Percentiles rank a stretch among this genome's conserved stretches.
phyloP scores from a whole-genome alignment of 1,284 basidiomycete species.

The Phellopilus nigrolimitatus region DNA sequence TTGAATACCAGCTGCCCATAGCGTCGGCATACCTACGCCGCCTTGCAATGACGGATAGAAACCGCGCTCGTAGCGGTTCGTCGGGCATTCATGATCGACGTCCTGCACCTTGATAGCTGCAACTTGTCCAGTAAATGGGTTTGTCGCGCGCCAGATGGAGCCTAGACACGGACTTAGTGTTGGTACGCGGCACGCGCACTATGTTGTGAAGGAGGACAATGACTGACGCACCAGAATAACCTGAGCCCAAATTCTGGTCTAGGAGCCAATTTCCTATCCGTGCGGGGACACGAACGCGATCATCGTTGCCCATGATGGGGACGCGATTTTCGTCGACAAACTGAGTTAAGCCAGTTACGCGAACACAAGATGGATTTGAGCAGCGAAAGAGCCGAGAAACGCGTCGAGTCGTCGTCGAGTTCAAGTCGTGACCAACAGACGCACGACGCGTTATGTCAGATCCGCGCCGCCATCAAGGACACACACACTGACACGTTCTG shows the following conservation, averaged over 20 bases:
- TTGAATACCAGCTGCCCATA: constrained; percentile 57
- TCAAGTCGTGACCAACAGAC: no score
- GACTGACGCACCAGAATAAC: constrained; percentile 20
- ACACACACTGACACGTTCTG: no score
- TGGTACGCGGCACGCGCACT: background rate
- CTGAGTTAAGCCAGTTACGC: no score
- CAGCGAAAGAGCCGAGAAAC: no score
- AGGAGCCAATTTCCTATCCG: constrained; percentile 21
- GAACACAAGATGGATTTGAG: no score
- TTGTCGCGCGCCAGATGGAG: constrained; percentile 57
- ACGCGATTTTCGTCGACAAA: no score
- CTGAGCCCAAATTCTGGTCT: constrained; percentile 20
- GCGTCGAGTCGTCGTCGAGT: background rate
- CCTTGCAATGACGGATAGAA: constrained; percentile 71
- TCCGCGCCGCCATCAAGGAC: no score
- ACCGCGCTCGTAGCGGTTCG: constrained; percentile 40
- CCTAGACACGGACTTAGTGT: constrained; percentile 35
- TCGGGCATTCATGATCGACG: constrained; percentile 64
- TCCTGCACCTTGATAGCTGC: constrained; percentile 70
- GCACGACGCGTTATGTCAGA: no score
- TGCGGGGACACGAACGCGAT: constrained; percentile 10
- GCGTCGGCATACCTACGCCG: constrained; percentile 63
- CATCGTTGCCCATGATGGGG: constrained; percentile 13
- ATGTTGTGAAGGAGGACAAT: background rate
- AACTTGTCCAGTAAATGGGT: constrained; percentile 50